Evolutionary conservation across 805 yeast species (phyloP).

Genomic region (Candida namnaoensis): DNA sequence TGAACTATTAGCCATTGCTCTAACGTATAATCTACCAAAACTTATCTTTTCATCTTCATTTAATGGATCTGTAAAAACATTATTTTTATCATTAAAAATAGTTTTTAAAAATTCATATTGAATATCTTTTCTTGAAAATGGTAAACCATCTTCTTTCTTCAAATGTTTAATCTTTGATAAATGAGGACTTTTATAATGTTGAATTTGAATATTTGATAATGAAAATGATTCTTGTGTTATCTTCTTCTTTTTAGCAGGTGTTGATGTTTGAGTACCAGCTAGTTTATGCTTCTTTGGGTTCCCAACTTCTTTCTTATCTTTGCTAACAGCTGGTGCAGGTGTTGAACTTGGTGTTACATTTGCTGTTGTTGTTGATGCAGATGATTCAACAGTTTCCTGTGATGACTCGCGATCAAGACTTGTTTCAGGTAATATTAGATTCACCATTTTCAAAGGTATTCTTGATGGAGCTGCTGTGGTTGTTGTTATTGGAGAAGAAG

Average conservation of each 20-base stretch:
- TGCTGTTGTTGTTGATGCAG: too few relatives aligned
- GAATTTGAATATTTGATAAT: not conserved
- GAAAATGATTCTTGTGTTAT: not conserved
- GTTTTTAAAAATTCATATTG: slow-evolving; percentile 69
- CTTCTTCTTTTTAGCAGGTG: too few relatives aligned
- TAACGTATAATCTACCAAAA: slow-evolving; percentile 76
- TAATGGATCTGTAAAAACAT: slow-evolving; percentile 62
- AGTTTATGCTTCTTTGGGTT: not conserved
- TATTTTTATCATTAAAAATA: slow-evolving; percentile 52
- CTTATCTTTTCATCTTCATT: slow-evolving; percentile 41
- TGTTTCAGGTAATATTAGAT: too few relatives aligned
- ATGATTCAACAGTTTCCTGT: too few relatives aligned
- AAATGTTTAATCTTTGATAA: slow-evolving; percentile 44
- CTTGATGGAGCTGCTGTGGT: too few relatives aligned
- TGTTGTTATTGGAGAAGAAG: too few relatives aligned
- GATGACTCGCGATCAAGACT: too few relatives aligned
- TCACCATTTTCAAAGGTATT: too few relatives aligned
- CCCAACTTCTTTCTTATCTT: too few relatives aligned
- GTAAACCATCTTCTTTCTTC: slow-evolving; percentile 88
- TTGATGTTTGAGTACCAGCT: too few relatives aligned
- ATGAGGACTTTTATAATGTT: not conserved
- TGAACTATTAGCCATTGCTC: slow-evolving; percentile 73
- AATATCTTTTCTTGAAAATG: slow-evolving; percentile 81
- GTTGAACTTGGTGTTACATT: too few relatives aligned
- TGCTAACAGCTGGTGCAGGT: too few relatives aligned